Conservation (phyloP, 306 rosid genomes). For the Prunus persica region DNA sequence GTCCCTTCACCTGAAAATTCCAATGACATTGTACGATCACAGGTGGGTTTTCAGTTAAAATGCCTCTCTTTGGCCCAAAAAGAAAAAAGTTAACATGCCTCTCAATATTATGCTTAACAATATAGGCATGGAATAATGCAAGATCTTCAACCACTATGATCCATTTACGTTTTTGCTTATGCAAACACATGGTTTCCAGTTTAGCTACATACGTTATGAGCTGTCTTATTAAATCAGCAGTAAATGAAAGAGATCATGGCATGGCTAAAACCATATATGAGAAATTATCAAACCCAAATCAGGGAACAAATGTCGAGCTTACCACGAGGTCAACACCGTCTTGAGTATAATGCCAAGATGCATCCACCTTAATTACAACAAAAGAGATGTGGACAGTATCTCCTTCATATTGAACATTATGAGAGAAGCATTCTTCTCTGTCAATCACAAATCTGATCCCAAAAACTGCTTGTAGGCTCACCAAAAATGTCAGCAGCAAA, state of each 20-base stretch:
- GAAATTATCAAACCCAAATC: neutral
- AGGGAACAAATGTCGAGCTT: conserved; percentile 4
- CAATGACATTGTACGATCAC: neutral
- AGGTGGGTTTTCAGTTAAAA: neutral
- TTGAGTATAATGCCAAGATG: conserved; percentile 47
- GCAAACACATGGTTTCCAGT: neutral
- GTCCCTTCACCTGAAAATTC: conserved; percentile 53
- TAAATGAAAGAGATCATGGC: neutral
- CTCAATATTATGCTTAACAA: neutral
- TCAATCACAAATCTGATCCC: conserved; percentile 76
- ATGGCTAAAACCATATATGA: neutral
- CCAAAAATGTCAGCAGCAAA: conserved; percentile 27
- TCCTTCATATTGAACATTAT: conserved; percentile 45
- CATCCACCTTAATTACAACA: conserved; percentile 53
- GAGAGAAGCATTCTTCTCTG: conserved; percentile 62
- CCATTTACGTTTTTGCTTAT: too few relatives aligned
- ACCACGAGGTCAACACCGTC: conserved; percentile 62
- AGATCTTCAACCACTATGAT: neutral
- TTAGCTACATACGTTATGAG: neutral
- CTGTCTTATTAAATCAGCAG: neutral
- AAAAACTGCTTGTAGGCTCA: conserved; percentile 31
- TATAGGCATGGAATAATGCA: neutral
- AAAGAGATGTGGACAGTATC: conserved; percentile 65
- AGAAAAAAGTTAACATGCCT: neutral
- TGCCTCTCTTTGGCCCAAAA: neutral